Base-by-base conservation (phyloP, 352 stramenopile genomes). In the Pilasporangium apinafurcum region DNA sequence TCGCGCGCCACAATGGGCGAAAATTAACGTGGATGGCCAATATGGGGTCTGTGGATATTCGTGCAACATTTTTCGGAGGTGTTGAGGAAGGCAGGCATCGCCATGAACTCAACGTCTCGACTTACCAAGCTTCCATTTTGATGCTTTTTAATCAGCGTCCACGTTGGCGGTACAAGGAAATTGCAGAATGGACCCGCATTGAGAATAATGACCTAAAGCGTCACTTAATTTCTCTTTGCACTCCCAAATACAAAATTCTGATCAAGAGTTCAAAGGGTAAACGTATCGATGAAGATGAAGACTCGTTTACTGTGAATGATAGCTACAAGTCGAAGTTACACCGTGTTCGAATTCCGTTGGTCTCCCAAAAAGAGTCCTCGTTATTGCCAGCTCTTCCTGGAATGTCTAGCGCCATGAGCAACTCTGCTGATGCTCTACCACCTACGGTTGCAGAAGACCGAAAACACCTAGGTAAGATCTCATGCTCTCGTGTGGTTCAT, bases 81-180 rank as follows among this genome's bases (percentile, higher is more conserved):
- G 50, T 62, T 12, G 70, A 69, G 24, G 57, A 75, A 17, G 50
- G 43, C n/a, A 71, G 71, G 21, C 71, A 82, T 29, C 75, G 83
- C 17, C 87, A 99, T 54, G 96, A 99, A 37, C 62, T 99, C 0
- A 96, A 86, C 34, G 96, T 99, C 20, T 97, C 93, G 17, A 98
- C 96, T 6, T 99, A 98, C 59, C 95, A 99, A 72, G 98, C 98
- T 56, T 96, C 96, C 44, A 98, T 99, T 33, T 70, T 99, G 24
- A 83, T 98, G 57, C 60, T 99, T 6, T 99, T 99, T 73, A 99
- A 99, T 62, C 70, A 86, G 26, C 59, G 68, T 10, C 79, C 84
- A 0, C 53, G 61, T 25, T 90, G 72, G 77, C 52, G 63, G 8
- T 90, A 97, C 40, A 79, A 85, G 16, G 77, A 98, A 9, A 95